Evolutionary conservation across 805 yeast species (phyloP), one percentile per base, ranked within the genome.

Genomic region (Nakazawaea peltata): DNA sequence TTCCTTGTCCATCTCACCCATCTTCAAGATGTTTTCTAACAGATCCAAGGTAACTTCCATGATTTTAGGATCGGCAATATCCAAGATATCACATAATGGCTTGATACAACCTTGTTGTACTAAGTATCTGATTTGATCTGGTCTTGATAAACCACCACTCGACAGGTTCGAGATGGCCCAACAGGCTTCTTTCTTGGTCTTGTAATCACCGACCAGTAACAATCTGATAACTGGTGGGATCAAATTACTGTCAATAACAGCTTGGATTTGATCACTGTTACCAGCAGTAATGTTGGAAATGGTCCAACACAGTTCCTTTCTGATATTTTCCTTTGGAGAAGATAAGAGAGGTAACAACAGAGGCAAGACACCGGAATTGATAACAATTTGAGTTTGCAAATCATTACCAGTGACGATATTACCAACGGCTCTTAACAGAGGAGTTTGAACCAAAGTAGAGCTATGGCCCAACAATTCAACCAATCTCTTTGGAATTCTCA

Each of bases 111-210:
- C 98, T 65, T 92, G 97, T 45, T 70, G 67, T 24, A 92, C 98
- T 46, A 92, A 72, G 61, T 87, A 92, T 52, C 90, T 75, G 49
- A 92, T 88, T 57, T 88, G 95, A 41, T 86, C 95, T 6, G 97
- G 97, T 57, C 77, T 81, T 28, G 80, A 67, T 49, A 87, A 69
- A 16, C 97, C 97, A 49, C 97, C 97, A 8, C 96, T 83, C 13
- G 96, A 84, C 26, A 98, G 97, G 57, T 92, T 92, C 19, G 97
- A 87, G 46, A 92, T 82, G 24, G 97, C 97, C 98, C 98, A 92
- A 69, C 97, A 90, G 3, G 98, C 98, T 67, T 92, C 98, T 61
- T 90, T 92, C 58, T 84, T 84, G 24, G 97, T 90, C 68, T 87
- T 88, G 68, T 87, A 88, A 53, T 90, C 97, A 42, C 92, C 96